Conservation (phyloP, 805 yeast genomes). For the Priceomyces carsonii region DNA sequence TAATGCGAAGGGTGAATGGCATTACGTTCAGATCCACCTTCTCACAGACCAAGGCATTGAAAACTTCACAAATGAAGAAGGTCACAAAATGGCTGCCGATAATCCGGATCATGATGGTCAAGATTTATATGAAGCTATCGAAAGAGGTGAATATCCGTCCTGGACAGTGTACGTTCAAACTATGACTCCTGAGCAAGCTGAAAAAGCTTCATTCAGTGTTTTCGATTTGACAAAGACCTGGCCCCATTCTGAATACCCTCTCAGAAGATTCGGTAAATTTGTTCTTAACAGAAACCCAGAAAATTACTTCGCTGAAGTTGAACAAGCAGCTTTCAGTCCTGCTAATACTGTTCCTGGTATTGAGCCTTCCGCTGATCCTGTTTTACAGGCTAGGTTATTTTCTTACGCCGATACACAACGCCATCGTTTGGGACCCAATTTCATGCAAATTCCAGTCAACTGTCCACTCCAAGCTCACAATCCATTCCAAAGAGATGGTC, state of each 20-base stretch:
- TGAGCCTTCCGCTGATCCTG: conserved; percentile 83
- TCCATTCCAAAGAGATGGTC: conserved; percentile 11
- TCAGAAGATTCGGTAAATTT: conserved; percentile 54
- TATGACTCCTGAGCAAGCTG: conserved; percentile 64
- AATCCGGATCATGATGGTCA: conserved; percentile 82
- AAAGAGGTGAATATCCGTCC: conserved; percentile 72
- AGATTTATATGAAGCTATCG: conserved; percentile 77
- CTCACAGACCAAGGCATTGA: conserved; percentile 61
- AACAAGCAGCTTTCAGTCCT: conserved; percentile 83
- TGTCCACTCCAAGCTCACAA: conserved; percentile 5
- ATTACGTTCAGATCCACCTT: conserved; percentile 76
- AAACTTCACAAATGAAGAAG: conserved; percentile 61
- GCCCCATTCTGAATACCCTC: conserved; percentile 57
- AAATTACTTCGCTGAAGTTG: conserved; percentile 56
- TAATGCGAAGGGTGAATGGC: conserved; percentile 72
- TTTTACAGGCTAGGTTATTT: conserved; percentile 75
- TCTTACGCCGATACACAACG: conserved; percentile 85
- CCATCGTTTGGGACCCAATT: conserved; percentile 73
- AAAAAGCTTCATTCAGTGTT: conserved; percentile 45
- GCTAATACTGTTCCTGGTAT: conserved; percentile 79
- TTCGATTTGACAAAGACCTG: conserved; percentile 57
- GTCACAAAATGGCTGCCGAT: conserved; percentile 62
- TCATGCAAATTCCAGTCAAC: conserved; percentile 64
- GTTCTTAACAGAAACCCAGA: conserved; percentile 54
- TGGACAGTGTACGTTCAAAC: conserved; percentile 86